A percentile compares a stretch with the other conserved stretches of the same genome.
These are phyloP conservation scores for Letharia columbiana DNA, from an alignment of 495 filamentous ascomycete genomes.

Conservation along the genomic window DNA sequence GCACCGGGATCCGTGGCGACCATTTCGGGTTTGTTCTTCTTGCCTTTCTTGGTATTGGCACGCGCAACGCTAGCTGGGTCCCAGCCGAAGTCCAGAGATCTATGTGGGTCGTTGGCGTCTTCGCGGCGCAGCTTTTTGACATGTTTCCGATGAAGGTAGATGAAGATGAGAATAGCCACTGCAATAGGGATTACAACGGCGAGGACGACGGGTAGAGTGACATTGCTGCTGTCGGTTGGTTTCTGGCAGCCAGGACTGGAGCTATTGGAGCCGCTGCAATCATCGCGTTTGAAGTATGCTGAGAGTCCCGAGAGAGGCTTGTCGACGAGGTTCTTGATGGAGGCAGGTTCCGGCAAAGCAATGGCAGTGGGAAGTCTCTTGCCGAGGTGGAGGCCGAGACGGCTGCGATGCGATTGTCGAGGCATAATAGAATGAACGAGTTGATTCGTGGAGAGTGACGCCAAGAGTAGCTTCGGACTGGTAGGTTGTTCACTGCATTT, in stretches of 20 bases:
- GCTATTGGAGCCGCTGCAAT: slow-evolving; percentile 11
- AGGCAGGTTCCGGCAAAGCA: slow-evolving; percentile 5
- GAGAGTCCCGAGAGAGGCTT: slow-evolving; percentile 8
- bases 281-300: slow-evolving; percentile 12
- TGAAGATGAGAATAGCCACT: slow-evolving; percentile 54
- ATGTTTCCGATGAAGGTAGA: slow-evolving; percentile 71
- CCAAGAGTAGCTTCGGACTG: not conserved
- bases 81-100: slow-evolving; percentile 88
- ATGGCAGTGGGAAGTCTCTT: slow-evolving; percentile 8
- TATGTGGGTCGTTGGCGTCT: slow-evolving; percentile 81
- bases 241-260: slow-evolving; percentile 38
- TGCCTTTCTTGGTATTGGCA: slow-evolving; percentile 20
- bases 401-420: slow-evolving; percentile 15
- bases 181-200: slow-evolving; percentile 72
- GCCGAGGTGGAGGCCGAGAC: slow-evolving; percentile 15
- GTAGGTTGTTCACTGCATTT: slow-evolving; percentile 6
- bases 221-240: slow-evolving; percentile 46
- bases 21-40: slow-evolving; percentile 41
- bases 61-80: slow-evolving; percentile 26
- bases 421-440: slow-evolving; percentile 11
- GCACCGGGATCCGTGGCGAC: slow-evolving; percentile 28
- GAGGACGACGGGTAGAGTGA: slow-evolving; percentile 67
- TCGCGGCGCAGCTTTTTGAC: slow-evolving; percentile 64
- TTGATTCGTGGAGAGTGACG: not conserved
- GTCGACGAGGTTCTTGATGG: slow-evolving; percentile 11